Conservation (phyloP, 441 rosid species). For the Isatis lusitanica region DNA sequence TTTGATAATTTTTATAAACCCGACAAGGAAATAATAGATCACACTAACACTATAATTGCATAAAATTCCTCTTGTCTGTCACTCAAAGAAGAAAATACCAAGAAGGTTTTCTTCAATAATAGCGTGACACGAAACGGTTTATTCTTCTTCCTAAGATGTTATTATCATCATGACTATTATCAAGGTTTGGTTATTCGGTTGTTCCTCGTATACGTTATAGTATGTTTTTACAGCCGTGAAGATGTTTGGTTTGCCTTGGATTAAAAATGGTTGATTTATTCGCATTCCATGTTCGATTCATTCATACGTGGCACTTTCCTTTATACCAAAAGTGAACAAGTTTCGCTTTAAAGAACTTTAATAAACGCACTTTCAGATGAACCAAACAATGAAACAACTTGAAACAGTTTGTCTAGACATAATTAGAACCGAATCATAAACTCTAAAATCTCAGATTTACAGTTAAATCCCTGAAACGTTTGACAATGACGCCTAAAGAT, state of each 20-base stretch:
- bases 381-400: too few relatives aligned
- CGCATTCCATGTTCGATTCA: neutral
- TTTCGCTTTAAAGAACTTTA: too few relatives aligned
- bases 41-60: slow-evolving; percentile 4
- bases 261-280: neutral
- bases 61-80: neutral
- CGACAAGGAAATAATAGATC: slow-evolving; percentile 1
- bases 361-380: too few relatives aligned
- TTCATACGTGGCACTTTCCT: neutral
- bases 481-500: neutral
- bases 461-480: too few relatives aligned
- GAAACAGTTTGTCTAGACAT: too few relatives aligned
- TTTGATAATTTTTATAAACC: neutral
- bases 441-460: too few relatives aligned
- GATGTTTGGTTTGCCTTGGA: neutral
- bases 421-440: too few relatives aligned
- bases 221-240: neutral
- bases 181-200: neutral
- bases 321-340: neutral
- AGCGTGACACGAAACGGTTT: neutral
- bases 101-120: slow-evolving; percentile 6
- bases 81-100: neutral
- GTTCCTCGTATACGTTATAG: neutral
- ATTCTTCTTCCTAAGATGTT: neutral
- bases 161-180: neutral